Evolutionary conservation across 495 filamentous ascomycete genomes (phyloP), one percentile per base, ranked within the genome.

Genomic region (Penicillium lagena): DNA sequence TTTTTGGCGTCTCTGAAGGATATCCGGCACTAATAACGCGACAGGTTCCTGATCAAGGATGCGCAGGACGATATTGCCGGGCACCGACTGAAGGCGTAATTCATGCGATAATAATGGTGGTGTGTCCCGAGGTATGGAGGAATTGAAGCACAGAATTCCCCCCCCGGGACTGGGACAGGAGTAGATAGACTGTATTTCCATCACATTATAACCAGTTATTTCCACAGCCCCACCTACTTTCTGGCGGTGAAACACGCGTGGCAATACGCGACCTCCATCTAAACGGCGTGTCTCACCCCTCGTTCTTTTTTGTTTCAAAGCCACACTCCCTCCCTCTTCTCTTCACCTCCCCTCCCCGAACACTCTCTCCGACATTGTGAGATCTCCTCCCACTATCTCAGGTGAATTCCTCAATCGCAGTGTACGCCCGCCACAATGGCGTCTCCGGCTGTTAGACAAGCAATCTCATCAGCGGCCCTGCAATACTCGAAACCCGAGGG

Each of bases 11-110:
- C 22, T 22, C 22, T 22, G 22, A 22, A 22, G 0, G 22, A 22
- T 22, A 0, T 22, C 4, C 22, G 4, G 3, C 2, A 6, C 22
- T 22, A 22, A 22, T 22, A 22, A 22, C 6, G 22, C 2, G 22
- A 22, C 22, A 22, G 22, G 22, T 22, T 89, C 64, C 70, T 93
- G 38, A 70, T 89, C 45, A 86, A 78, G 53, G 87, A 93, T 57
- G 75, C 83, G 10, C 80, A 86, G 56, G 83, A 91, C 47, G 86
- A 90, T 49, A 75, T 86, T 44, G 77, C 80, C 11, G 67, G 62
- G 27, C 61, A 73, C 42, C 62, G 75, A 50, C 53, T 72, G 33
- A 78, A 77, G 40, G 72, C 70, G 37, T 78, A 22, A 22, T 4
- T 22, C 22, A 4, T 22, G 22, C 22, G 54, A 68, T 27, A 28